A percentile compares a stretch with the other conserved stretches of the same genome.
These are phyloP conservation scores for Phytomonas sp. DNA, from an alignment of 208 protist genomes.

Conservation along the genomic window DNA sequence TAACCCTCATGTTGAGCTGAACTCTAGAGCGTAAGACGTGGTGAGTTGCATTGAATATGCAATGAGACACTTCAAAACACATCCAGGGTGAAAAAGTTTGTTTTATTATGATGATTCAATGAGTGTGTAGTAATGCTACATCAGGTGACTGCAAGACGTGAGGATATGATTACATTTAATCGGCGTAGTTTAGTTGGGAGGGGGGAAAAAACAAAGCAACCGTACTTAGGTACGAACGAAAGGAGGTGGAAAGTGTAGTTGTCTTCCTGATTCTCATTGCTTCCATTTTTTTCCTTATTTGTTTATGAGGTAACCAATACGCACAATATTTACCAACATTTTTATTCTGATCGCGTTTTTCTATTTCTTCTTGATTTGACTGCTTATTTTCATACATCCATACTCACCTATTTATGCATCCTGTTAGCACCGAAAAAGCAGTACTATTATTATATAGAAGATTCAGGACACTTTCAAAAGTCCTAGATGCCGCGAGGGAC, in stretches of 20 bases:
- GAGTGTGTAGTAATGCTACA: neutral
- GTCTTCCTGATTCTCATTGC: neutral
- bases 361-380: too few species aligned
- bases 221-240: neutral
- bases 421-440: neutral
- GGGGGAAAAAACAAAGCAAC: neutral
- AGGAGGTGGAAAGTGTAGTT: neutral
- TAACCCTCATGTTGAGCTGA: neutral
- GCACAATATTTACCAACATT: too few species aligned
- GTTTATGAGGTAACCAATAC: too few species aligned
- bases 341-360: too few species aligned
- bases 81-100: neutral
- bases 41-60: neutral
- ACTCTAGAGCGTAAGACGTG: neutral
- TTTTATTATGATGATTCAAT: neutral
- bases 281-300: neutral
- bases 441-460: neutral
- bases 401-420: neutral
- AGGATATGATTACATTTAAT: neutral
- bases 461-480: neutral
- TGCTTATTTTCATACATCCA: neutral
- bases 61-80: neutral
- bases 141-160: neutral
- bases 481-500: neutral
- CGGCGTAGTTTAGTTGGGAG: neutral